These are phyloP conservation scores for Fragaria iinumae DNA, from an alignment of 306 rosid species.

Conservation along the genomic window DNA sequence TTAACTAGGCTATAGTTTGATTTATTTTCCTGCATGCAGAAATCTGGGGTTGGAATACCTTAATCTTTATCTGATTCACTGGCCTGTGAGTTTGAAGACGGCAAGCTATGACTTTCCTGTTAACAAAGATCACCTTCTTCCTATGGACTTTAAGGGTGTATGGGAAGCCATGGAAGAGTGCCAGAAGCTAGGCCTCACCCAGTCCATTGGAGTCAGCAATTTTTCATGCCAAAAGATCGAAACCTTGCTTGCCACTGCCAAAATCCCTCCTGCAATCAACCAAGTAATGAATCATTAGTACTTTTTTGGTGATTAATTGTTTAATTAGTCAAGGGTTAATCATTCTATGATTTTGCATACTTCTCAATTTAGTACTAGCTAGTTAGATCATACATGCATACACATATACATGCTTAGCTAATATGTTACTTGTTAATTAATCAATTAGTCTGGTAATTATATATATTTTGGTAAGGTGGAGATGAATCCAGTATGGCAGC, in stretches of 20 bases:
- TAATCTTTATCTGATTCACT: slow-evolving; percentile 23
- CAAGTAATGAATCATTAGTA: slow-evolving; percentile 36
- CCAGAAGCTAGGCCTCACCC: slow-evolving; percentile 60
- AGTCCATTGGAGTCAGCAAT: slow-evolving; percentile 68
- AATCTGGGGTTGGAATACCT: slow-evolving; percentile 26
- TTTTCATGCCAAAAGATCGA: slow-evolving; percentile 59
- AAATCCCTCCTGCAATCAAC: slow-evolving; percentile 58
- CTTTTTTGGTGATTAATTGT: neutral
- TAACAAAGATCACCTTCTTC: slow-evolving; percentile 35
- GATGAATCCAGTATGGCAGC: slow-evolving; percentile 51
- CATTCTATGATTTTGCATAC: neutral
- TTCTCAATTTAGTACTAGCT: no score
- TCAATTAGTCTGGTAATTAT: neutral
- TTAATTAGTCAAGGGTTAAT: neutral
- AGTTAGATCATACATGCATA: neutral
- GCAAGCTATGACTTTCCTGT: slow-evolving; percentile 13
- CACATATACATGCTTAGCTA: neutral
- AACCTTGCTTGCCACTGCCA: slow-evolving; percentile 45
- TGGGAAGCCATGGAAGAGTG: slow-evolving; percentile 69
- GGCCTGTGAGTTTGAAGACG: slow-evolving; percentile 17
- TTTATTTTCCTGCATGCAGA: neutral
- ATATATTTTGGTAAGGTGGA: slow-evolving; percentile 36
- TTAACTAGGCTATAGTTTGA: neutral
- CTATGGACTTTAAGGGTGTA: slow-evolving; percentile 51
- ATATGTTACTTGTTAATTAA: neutral